Percentiles rank a stretch among this genome's conserved stretches.
Evolutionary conservation across 805 yeast genomes (phyloP).

Genomic region (Starmerella potacharoeniae): DNA sequence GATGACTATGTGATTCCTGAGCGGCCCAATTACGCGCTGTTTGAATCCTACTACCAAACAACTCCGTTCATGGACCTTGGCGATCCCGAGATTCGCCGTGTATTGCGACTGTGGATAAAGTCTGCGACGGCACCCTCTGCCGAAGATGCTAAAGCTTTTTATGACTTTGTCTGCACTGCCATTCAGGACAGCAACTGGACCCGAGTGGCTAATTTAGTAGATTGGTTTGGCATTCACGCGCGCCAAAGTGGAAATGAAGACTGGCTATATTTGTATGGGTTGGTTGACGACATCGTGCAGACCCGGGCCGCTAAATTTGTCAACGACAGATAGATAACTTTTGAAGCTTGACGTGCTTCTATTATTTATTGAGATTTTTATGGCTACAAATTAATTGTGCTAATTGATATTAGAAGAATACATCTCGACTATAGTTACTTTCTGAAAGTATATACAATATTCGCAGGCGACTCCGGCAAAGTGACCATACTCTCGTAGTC

Average conservation of each 20-base stretch:
- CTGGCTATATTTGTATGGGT: neutral
- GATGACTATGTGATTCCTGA: conserved; percentile 10
- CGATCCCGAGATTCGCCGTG: neutral
- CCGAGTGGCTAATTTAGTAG: neutral
- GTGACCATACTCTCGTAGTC: conserved; percentile 91
- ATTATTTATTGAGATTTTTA: no score
- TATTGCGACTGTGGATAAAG: conserved; percentile 9
- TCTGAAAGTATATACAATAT: conserved; percentile 15
- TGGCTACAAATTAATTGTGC: no score
- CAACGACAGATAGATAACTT: neutral
- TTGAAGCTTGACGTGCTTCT: neutral
- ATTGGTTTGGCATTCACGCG: conserved; percentile 4
- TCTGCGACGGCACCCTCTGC: conserved; percentile 1
- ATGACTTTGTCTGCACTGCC: conserved; percentile 1
- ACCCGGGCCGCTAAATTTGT: neutral
- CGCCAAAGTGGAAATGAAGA: neutral
- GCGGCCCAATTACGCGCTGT: neutral
- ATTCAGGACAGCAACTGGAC: conserved; percentile 12
- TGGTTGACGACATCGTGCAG: conserved; percentile 2
- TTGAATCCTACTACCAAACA: neutral
- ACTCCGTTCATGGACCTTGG: conserved; percentile 6
- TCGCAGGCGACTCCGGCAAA: conserved; percentile 60
- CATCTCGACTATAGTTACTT: neutral
- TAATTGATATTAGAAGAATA: no score
- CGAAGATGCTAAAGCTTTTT: conserved; percentile 13